Base-by-base conservation (phyloP, 202 grass and related monocot species). In the Schoenoplectus tabernaemontani region DNA sequence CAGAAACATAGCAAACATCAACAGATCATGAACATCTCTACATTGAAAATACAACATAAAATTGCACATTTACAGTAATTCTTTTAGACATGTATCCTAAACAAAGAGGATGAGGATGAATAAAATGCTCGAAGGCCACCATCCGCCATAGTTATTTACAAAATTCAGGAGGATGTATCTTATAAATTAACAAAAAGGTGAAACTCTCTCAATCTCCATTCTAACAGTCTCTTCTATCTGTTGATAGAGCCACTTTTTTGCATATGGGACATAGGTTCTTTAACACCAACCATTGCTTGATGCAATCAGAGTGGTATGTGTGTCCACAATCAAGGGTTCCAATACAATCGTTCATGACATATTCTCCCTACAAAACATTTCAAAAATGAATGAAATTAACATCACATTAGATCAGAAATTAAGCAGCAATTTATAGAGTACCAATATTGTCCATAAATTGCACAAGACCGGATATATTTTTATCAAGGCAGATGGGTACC, bases 261-360 rank as follows among this genome's bases (percentile, higher is more conserved):
- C 92, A 94, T 63, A 94, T 89, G 46, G 89, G 92, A 81, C 92
- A 94, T 43, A 89, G 6, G 60, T 94, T 94, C 83, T 94, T 94
- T 82, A 94, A 44, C 87, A 82, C 76, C 72, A 94, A 66, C 92
- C 92, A 94, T 74, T 89, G 85, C 39, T 86, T 89, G 79, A 94
- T 92, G 88, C 93, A 96, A 30, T 17, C 57, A 16, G 63, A 72
- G 64, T 92, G 93, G 80, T 89, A 92, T 42, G 56, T 90, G 87
- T 96, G 93, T 32, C 90, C 84, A 9, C 93, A 96, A 57, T 88
- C 80, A 58, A 96, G 90, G 42, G 71, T 80, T 82, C 90, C 93
- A 51, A 96, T 41, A 9, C 73, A 67, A 50, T 96, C 88, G 78
- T 81, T 51, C 20, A 36, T 77, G 59, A 90, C 30, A 20, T 90